Base-by-base conservation (phyloP, 768 basidiomycete genomes). In the Pleurotus giganteus region DNA sequence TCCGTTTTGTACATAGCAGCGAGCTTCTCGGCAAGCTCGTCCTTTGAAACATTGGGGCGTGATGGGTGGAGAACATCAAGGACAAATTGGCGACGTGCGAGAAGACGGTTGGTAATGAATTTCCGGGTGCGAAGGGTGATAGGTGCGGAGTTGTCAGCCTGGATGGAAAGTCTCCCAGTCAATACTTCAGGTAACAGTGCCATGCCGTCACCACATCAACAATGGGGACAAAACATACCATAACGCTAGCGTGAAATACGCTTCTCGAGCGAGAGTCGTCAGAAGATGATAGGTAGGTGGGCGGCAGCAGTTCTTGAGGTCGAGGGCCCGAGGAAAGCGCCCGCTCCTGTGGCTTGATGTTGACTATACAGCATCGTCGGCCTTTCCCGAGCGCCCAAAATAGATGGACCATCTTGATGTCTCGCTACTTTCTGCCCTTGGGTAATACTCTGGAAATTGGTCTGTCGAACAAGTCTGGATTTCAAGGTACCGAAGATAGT, bases 61-160 rank as follows among this genome's bases (percentile, higher is more conserved):
- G 84, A 88, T n/a, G 96, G 96, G 77, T 99, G 97, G 63, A 97
- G 85, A 63, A 96, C 83, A 63, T 95, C 94, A 61, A 98, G 82
- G 63, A 98, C 82, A 68, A 98, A 95, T 81, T 98, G 97, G 67
- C 92, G 91, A 65, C 97, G 91, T 63, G 91, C 86, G 47, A 99
- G 80, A 61, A 99, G 89, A 58, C 94, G 93, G 84, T 99, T 99
- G 70, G 95, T 97, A 75, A 98, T 91, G 81, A 98, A 98, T 82
- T 99, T 98, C 74, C 95, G 91, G 53, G 97, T 97, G 66, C 97
- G 92, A 71, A 99, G 82, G 62, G 97, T 99, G 63, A 99, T 82
- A 57, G 95, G 87, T 71, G 91, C 83, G 72, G 84, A 79, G 70
- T 71, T 78, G 71, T 90, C 90, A 76, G 89, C 82, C 89, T 91